Evolutionary conservation across 768 basidiomycete genomes (phyloP).

Genomic region (Leccinum broughii): DNA sequence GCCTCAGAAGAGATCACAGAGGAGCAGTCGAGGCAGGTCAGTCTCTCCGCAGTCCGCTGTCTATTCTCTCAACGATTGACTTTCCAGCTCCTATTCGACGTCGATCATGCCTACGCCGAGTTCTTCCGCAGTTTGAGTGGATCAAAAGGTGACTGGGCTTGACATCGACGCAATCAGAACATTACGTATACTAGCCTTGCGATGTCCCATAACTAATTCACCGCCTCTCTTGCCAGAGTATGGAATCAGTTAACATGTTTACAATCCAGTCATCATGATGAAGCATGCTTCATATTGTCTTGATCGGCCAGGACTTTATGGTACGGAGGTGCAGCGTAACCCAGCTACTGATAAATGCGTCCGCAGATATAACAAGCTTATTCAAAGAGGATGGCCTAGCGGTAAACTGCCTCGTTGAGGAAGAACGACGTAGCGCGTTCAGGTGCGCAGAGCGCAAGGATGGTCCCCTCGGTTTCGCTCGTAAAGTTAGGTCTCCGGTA

Average conservation of each 20-base stretch:
- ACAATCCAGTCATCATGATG: neutral
- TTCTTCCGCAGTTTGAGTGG: slow-evolving; percentile 77
- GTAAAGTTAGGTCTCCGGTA: neutral
- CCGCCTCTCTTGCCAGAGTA: neutral
- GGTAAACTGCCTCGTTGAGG: neutral
- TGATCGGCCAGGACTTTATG: neutral
- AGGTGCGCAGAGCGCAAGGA: neutral
- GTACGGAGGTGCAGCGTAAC: neutral
- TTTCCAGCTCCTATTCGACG: slow-evolving; percentile 85
- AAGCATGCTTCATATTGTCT: neutral
- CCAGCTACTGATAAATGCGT: neutral
- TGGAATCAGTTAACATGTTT: neutral
- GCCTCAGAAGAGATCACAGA: slow-evolving; percentile 95
- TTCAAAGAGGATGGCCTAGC: neutral
- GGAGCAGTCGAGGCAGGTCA: slow-evolving; percentile 89
- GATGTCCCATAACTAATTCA: neutral
- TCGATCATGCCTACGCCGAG: slow-evolving; percentile 94
- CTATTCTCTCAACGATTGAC: neutral
- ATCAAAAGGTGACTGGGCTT: slow-evolving; percentile 33
- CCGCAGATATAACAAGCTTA: neutral
- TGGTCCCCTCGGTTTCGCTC: neutral
- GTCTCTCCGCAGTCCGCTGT: slow-evolving; percentile 8
- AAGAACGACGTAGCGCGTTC: neutral
- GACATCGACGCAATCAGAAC: slow-evolving; percentile 1
- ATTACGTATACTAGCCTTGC: neutral